Percentiles rank a stretch among this genome's conserved stretches.
Evolutionary conservation across 176 grass and related monocot species (phyloP).

Genomic region (Oryza coarctata): DNA sequence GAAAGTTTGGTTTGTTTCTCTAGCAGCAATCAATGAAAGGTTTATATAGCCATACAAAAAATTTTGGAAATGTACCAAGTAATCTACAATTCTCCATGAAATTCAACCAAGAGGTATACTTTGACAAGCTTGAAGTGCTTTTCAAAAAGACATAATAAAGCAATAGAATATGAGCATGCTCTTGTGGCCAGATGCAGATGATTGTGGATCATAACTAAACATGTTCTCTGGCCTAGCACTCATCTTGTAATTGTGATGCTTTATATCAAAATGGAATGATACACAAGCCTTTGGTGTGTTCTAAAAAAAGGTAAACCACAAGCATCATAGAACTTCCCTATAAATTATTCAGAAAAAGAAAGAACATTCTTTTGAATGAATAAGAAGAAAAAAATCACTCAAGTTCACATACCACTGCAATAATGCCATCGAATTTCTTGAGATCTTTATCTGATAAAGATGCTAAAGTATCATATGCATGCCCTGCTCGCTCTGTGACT

Average conservation of each 20-base stretch:
- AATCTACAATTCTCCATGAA: not conserved
- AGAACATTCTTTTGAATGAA: not conserved
- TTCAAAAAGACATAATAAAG: not conserved
- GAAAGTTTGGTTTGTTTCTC: constrained; percentile 1
- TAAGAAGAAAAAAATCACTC: not conserved
- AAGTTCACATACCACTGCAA: constrained; percentile 69
- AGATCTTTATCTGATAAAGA: constrained; percentile 72
- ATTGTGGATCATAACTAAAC: not conserved
- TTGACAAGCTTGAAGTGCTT: not conserved
- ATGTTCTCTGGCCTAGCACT: not conserved
- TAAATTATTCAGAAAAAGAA: not conserved
- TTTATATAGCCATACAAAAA: constrained; percentile 14
- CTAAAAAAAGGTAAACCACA: not conserved
- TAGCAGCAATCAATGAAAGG: not conserved
- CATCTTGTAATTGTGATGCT: not conserved
- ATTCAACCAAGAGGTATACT: not conserved
- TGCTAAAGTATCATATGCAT: constrained; percentile 72
- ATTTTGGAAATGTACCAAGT: not conserved
- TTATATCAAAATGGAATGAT: not conserved
- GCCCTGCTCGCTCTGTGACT: constrained; percentile 78
- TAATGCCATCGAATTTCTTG: constrained; percentile 78
- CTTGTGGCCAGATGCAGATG: constrained; percentile 4
- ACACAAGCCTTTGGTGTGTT: not conserved
- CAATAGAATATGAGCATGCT: not conserved
- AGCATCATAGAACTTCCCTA: not conserved